Percentiles rank a stretch among this genome's conserved stretches.
Evolutionary conservation across 768 basidiomycete species (phyloP).

Genomic region (Boletus rubroflammeus): DNA sequence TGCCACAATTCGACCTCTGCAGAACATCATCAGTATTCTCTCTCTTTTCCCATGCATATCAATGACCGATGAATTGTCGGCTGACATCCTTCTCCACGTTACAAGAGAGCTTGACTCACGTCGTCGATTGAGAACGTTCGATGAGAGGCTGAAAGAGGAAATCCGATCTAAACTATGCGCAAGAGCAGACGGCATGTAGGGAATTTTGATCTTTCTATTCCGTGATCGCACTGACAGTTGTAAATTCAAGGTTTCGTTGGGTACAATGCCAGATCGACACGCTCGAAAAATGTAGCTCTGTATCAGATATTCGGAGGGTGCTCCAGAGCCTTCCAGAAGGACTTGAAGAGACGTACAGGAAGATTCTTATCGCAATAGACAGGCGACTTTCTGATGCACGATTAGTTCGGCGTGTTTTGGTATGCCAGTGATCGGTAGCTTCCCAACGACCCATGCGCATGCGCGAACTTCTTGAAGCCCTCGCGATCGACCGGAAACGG

Average conservation of each 20-base stretch:
- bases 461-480: conserved; percentile 15
- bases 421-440: conserved; percentile 11
- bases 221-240: no score
- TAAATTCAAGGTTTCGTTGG: no score
- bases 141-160: conserved; percentile 2
- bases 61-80: neutral
- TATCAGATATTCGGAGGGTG: neutral
- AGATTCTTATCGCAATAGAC: conserved; percentile 16
- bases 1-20: conserved; percentile 8
- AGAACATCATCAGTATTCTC: neutral
- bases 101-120: conserved; percentile 8
- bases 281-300: neutral
- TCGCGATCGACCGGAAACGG: no score
- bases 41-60: neutral
- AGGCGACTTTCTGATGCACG: neutral
- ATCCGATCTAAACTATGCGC: conserved; percentile 2
- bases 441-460: no score
- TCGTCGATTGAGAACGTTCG: neutral
- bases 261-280: no score
- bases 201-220: no score
- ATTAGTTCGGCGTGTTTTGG: conserved; percentile 4
- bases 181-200: conserved; percentile 13
- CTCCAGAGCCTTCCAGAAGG: conserved; percentile 8
- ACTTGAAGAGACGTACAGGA: conserved; percentile 21
- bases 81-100: conserved; percentile 11